Conservation (phyloP, 2,329 filamentous ascomycete species). For the Xylariaceae sp. region DNA sequence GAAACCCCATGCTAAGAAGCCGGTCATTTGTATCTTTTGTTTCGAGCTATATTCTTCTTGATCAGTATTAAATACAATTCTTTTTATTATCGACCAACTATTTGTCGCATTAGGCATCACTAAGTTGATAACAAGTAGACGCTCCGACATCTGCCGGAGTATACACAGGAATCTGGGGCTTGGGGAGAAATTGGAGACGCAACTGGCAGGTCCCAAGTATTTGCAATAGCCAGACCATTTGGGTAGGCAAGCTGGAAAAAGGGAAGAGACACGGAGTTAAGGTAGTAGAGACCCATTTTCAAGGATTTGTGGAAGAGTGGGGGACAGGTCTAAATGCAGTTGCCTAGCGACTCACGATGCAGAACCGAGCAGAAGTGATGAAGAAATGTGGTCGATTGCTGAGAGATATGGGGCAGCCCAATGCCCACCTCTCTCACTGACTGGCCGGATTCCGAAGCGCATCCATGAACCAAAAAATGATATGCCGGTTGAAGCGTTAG, state of each 20-base stretch:
- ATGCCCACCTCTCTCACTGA: constrained; percentile 15
- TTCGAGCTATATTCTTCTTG: constrained; percentile 1
- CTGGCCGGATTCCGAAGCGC: constrained; percentile 11
- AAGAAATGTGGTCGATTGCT: too few relatives aligned
- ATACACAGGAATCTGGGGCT: constrained; percentile 8
- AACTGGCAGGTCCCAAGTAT: constrained; percentile 10
- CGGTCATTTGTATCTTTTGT: constrained; percentile 35
- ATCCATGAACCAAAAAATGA: too few relatives aligned
- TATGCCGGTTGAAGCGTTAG: too few relatives aligned
- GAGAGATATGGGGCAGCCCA: constrained; percentile 25
- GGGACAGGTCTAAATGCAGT: constrained; percentile 10
- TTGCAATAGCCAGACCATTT: constrained; percentile 23
- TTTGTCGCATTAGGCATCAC: constrained; percentile 23
- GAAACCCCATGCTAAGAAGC: constrained; percentile 30
- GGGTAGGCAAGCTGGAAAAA: constrained; percentile 19
- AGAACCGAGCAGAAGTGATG: constrained; percentile 6
- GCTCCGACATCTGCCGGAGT: constrained; percentile 10
- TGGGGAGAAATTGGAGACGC: constrained; percentile 25
- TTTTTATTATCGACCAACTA: constrained; percentile 8
- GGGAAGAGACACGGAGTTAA: constrained; percentile 16
- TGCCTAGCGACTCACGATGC: constrained; percentile 20
- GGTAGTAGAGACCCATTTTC: constrained; percentile 20
- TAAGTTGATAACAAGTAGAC: constrained; percentile 7
- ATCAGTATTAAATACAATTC: constrained; percentile 16
- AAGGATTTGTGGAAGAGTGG: constrained; percentile 25